Percentiles rank a stretch among this genome's conserved stretches.
phyloP scores from a whole-genome alignment of 495 filamentous ascomycete genomes.

The Trichoderma gamsii region DNA sequence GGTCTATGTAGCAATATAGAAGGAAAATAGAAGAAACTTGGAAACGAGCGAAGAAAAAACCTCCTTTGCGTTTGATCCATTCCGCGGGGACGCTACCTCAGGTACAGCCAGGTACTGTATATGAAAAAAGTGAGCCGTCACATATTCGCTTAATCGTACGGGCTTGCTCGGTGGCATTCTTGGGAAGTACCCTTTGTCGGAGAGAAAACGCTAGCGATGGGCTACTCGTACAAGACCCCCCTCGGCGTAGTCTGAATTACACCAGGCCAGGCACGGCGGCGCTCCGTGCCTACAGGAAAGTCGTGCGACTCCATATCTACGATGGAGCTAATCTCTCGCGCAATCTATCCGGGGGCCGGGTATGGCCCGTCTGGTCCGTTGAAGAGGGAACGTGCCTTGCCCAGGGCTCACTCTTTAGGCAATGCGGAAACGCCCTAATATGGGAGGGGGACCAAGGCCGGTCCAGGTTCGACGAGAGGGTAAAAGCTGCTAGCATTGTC shows the following conservation, averaged over 20 bases:
- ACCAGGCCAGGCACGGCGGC: background rate
- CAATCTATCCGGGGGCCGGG: slow-evolving; percentile 12
- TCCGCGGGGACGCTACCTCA: background rate
- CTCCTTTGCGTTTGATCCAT: slow-evolving; percentile 2
- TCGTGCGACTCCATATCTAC: background rate
- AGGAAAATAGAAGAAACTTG: background rate
- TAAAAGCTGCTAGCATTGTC: background rate
- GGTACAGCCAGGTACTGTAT: background rate
- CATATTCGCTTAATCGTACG: background rate
- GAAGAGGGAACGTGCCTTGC: slow-evolving; percentile 4
- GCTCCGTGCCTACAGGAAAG: background rate
- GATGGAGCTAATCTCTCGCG: slow-evolving; percentile 14
- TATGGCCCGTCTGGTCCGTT: slow-evolving; percentile 13
- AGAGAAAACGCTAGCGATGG: background rate
- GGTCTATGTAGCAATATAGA: background rate
- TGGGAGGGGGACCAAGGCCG: background rate
- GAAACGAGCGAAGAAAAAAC: background rate
- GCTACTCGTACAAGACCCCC: background rate
- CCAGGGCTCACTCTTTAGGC: slow-evolving; percentile 1
- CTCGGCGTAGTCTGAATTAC: background rate
- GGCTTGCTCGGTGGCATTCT: slow-evolving; percentile 6
- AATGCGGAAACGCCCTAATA: background rate
- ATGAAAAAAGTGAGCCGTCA: background rate
- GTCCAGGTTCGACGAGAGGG: background rate
- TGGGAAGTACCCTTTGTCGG: background rate